These are phyloP conservation scores for Fagopyrum tataricum DNA, from an alignment of 148 eudicot genomes.

Conservation along the genomic window DNA sequence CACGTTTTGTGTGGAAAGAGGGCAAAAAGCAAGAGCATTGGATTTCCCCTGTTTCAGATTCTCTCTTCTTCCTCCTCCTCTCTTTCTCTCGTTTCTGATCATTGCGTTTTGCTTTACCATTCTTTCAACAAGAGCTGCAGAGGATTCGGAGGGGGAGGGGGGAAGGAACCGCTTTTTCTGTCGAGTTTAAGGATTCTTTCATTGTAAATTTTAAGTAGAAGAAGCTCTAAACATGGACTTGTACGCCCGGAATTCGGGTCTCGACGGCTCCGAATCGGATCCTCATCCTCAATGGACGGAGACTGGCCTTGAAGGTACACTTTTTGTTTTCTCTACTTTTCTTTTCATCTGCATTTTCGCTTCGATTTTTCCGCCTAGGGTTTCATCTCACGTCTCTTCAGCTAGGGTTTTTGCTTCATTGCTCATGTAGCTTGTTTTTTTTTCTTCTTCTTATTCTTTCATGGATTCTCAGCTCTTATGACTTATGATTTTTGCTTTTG, in stretches of 20 bases:
- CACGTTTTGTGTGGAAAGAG: conserved; percentile 1
- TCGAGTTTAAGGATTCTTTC: neutral
- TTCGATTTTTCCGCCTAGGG: neutral
- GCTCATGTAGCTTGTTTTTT: neutral
- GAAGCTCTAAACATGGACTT: conserved; percentile 22
- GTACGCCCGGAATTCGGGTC: conserved; percentile 24
- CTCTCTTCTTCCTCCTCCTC: neutral
- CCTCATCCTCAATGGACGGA: conserved; percentile 27
- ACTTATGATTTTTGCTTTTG: neutral
- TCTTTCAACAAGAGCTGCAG: neutral
- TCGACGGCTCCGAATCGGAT: conserved; percentile 24
- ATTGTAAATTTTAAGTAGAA: neutral
- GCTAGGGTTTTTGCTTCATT: neutral
- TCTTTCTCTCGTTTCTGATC: neutral
- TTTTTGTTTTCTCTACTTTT: neutral
- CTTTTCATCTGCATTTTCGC: neutral
- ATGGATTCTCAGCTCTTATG: neutral
- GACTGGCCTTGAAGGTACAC: conserved; percentile 34
- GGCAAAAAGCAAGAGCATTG: neutral
- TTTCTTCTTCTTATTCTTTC: neutral
- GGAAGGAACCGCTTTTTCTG: no score
- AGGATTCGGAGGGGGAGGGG: neutral
- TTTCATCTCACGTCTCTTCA: neutral
- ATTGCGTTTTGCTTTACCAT: neutral
- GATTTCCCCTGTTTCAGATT: neutral